These are phyloP conservation scores for Aspergillus sp. DNA, from an alignment of 2,329 filamentous ascomycete genomes.

Conservation along the genomic window DNA sequence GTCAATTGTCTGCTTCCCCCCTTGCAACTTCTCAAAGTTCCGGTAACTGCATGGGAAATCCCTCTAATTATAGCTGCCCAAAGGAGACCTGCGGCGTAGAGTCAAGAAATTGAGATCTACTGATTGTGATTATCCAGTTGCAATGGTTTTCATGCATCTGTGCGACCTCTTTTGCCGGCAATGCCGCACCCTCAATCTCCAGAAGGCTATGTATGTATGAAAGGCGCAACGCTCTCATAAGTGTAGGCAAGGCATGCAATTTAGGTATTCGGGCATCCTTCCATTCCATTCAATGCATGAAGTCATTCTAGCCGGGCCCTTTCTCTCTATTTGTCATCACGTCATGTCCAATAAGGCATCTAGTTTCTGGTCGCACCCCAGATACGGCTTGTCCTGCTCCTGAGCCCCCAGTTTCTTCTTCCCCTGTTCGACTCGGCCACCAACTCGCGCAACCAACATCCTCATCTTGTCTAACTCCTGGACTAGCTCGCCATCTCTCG, in stretches of 20 bases:
- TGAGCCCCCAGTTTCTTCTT: slow-evolving; percentile 20
- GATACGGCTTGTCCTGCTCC: slow-evolving; percentile 25
- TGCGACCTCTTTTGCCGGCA: slow-evolving; percentile 7
- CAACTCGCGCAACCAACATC: slow-evolving; percentile 49
- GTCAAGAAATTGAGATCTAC: slow-evolving; percentile 7
- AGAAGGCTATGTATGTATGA: neutral
- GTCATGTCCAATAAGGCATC: slow-evolving; percentile 42
- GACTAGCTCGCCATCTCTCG: slow-evolving; percentile 53
- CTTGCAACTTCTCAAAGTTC: slow-evolving; percentile 23
- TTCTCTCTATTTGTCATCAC: neutral
- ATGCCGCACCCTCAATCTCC: neutral
- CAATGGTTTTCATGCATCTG: slow-evolving; percentile 10
- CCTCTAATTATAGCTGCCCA: slow-evolving; percentile 5
- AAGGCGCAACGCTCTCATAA: neutral
- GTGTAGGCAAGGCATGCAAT: neutral
- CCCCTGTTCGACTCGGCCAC: slow-evolving; percentile 38
- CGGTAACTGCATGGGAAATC: slow-evolving; percentile 12
- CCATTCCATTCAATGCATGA: neutral
- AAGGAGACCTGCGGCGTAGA: neutral
- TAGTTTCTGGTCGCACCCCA: slow-evolving; percentile 37
- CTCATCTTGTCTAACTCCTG: slow-evolving; percentile 54
- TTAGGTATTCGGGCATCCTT: neutral
- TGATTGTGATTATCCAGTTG: slow-evolving; percentile 6
- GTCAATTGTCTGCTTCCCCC: slow-evolving; percentile 17
- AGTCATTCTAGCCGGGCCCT: neutral